Base-by-base conservation (phyloP, 441 rosid species). In the Adansonia gregorii region DNA sequence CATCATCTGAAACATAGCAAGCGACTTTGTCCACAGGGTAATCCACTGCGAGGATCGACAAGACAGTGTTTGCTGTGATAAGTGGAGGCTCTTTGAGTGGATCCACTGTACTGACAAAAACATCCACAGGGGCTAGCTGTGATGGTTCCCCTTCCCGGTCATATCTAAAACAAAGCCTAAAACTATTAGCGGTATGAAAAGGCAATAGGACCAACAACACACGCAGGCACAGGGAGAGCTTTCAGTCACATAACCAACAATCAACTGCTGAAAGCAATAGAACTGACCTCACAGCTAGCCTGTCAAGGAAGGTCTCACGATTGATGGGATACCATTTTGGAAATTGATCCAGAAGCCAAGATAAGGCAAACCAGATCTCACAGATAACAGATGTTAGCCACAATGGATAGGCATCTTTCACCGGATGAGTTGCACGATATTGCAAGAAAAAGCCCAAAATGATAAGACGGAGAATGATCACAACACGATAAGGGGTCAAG, bases 1-100 rank as follows among this genome's bases (percentile, higher is more conserved):
- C 99, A 88, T 95, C 98, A 83, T 95, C 98, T 46, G 99, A 95
- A 72, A 95, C 99, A 80, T 93, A 93, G 80, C 99, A 95, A 22
- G 99, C 93, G 94, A 95, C 97, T 87, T 95, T 95, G 91, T 95
- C 99, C n/a, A 92, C 97, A 1, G 99, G 99, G 85, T 95, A 95
- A 84, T 94, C 99, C 89, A 95, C 97, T 14, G 98, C 81, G 77
- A 95, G 97, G 67, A 95, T 94, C 55, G 99, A 95, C 85, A 95
- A 86, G 76, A 95, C 99, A 22, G 98, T 95, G 89, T 95, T 95
- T 67, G 99, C 98, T 45, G 99, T 95, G 65, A 94, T 41, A 76
- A 95, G 94, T 9, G 99, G 99, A 72, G 98, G 99, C 79, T 95
- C 99, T 84, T 95, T 95, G 80, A 95, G 79, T 71, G 99, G 99